Evolutionary conservation across 2,329 filamentous ascomycete genomes (phyloP), one percentile per base, ranked within the genome.

Genomic region (Colletotrichum sp.): DNA sequence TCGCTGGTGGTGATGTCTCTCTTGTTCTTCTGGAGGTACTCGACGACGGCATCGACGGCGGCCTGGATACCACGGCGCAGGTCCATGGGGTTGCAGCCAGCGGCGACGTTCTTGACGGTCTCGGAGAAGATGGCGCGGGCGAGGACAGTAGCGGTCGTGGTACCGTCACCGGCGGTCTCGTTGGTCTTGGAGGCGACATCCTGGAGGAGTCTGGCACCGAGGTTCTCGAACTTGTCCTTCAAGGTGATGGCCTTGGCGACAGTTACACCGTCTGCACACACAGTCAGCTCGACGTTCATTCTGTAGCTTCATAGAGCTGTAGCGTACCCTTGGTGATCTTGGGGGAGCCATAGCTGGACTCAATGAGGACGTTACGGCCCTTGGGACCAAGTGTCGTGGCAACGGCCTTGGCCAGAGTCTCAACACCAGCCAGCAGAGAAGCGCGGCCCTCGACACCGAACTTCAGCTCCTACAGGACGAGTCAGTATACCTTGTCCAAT

Each of bases 151-250:
- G 97, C 97, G 80, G 96, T 98, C 80, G 97, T 99, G 82, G 97
- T 99, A 88, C 97, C 97, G 86, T 99, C 97, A 94, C 97, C 97
- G 80, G 97, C 97, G 81, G 96, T 93, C 90, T 99, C 97, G 91
- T 99, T 99, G 85, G 97, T 99, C 93, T 99, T 99, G 84, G 95
- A 97, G 83, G 97, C 97, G 81, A 99, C 97, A 87, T 99, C 97
- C 89, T 99, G 96, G 81, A 99, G 93, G 80, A 99, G 93, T 84
- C 95, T 95, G 83, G 97, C 97, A 86, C 97, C 97, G 81, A 99
- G 95, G 91, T 99, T 99, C 90, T 99, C 97, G 88, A 98, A 99
- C 90, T 99, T 99, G 92, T 99, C 97, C 91, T 99, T 93, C 80
- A 99, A 93, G 79, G 92, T 92, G 83, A 99, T 95, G 79, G 96